These are phyloP conservation scores for Porogramme epimiltina DNA, from an alignment of 1,284 basidiomycete genomes.

Conservation along the genomic window DNA sequence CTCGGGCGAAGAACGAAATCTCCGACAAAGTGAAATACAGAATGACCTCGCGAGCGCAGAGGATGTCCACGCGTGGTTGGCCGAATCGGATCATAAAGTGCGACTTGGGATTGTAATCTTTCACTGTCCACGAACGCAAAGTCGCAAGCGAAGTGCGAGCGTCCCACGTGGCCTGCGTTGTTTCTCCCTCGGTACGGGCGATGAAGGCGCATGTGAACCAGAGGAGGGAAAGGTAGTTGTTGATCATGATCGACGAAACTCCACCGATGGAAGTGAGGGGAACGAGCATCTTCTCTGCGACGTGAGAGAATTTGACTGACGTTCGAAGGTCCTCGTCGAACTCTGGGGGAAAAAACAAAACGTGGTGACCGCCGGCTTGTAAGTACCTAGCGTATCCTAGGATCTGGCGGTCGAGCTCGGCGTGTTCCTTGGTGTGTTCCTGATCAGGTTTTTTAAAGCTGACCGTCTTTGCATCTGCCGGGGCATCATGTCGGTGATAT, in stretches of 20 bases:
- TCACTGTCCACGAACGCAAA: constrained; percentile 11
- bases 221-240: constrained; percentile 30
- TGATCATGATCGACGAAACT: constrained; percentile 31
- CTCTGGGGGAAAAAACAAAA: constrained; percentile 33
- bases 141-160: constrained; percentile 29
- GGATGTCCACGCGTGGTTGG: constrained; percentile 29
- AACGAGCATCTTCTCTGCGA: neutral
- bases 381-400: constrained; percentile 26
- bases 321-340: constrained; percentile 28
- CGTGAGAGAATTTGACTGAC: constrained; percentile 29
- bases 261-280: constrained; percentile 20
- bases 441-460: constrained; percentile 3
- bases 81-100: constrained; percentile 32
- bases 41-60: constrained; percentile 35
- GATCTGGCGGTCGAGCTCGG: constrained; percentile 21
- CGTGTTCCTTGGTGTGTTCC: neutral
- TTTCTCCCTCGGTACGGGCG: constrained; percentile 12
- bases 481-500: constrained; percentile 3
- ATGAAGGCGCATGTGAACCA: constrained; percentile 35
- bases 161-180: constrained; percentile 11
- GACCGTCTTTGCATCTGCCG: constrained; percentile 3
- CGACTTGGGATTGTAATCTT: constrained; percentile 6
- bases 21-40: constrained; percentile 32
- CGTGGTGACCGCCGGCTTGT: constrained; percentile 29
- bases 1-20: constrained; percentile 23